Evolutionary conservation across 257 asterid species (phyloP).

Genomic region (Penstemon barbatus): DNA sequence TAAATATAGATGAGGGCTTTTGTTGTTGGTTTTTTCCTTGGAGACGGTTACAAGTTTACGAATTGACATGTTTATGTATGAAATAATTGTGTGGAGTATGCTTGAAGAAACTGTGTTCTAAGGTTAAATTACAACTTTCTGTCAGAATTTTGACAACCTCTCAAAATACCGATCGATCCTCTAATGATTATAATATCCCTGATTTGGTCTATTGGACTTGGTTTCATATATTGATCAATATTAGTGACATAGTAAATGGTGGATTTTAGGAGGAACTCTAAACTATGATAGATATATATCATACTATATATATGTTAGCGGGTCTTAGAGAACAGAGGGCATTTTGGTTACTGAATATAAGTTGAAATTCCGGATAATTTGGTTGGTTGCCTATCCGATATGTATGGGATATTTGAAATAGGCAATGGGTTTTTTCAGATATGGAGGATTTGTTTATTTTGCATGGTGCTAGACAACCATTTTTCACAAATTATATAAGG

Average conservation of each 20-base stretch:
- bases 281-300: slow-evolving; percentile 15
- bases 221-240: slow-evolving; percentile 9
- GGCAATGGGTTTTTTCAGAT: slow-evolving; percentile 1
- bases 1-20: slow-evolving; percentile 32
- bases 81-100: slow-evolving; percentile 10
- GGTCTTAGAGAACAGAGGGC: slow-evolving; percentile 8
- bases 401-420: neutral
- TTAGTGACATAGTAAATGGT: slow-evolving; percentile 11
- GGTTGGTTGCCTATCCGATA: neutral
- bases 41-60: neutral
- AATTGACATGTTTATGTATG: slow-evolving; percentile 23
- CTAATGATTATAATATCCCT: neutral
- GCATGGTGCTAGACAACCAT: neutral
- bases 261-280: slow-evolving; percentile 9
- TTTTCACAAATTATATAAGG: neutral
- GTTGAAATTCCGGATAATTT: neutral
- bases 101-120: slow-evolving; percentile 16
- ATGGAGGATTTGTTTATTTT: slow-evolving; percentile 4
- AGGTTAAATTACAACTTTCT: slow-evolving; percentile 29
- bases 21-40: neutral
- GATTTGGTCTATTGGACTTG: neutral
- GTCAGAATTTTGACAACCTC: slow-evolving; percentile 2
- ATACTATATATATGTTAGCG: neutral
- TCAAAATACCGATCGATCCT: neutral
- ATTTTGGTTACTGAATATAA: neutral